phyloP scores from a whole-genome alignment of 2,329 filamentous ascomycete genomes.

The Fusarium hostae region DNA sequence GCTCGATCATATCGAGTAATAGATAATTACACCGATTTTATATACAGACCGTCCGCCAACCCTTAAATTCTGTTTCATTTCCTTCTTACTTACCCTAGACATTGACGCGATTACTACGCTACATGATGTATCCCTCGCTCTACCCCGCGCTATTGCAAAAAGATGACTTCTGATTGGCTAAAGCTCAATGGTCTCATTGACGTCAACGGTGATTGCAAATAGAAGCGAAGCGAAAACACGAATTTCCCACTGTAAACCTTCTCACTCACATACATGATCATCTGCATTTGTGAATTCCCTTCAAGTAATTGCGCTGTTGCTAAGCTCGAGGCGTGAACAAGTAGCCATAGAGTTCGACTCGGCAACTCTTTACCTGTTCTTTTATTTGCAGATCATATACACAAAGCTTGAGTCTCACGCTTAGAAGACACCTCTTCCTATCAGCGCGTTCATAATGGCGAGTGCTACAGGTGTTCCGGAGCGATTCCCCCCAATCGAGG shows the following conservation, averaged over 20 bases:
- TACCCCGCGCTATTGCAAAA: slow-evolving; percentile 44
- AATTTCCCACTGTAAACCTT: slow-evolving; percentile 15
- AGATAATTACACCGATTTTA: background rate
- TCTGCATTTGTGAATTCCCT: background rate
- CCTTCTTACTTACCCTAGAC: slow-evolving; percentile 10
- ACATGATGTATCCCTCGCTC: slow-evolving; percentile 31
- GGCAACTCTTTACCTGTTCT: background rate
- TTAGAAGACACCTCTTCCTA: background rate
- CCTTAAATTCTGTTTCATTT: background rate
- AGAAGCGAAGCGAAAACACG: slow-evolving; percentile 1
- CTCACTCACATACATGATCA: background rate
- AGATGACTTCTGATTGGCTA: slow-evolving; percentile 38
- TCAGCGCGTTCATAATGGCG: slow-evolving; percentile 62
- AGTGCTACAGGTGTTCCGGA: slow-evolving; percentile 75
- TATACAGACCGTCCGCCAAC: background rate
- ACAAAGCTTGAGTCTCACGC: background rate
- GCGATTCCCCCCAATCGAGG: slow-evolving; percentile 46
- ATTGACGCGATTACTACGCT: slow-evolving; percentile 30
- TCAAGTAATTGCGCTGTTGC: background rate
- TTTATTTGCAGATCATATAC: background rate
- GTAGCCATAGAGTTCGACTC: background rate
- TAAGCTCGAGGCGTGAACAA: background rate
- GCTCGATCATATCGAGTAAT: slow-evolving; percentile 41
- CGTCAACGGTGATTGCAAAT: slow-evolving; percentile 30
- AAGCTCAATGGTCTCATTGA: slow-evolving; percentile 38